Conservation (phyloP, 2,329 filamentous ascomycete species). For the Colletotrichum horii region DNA sequence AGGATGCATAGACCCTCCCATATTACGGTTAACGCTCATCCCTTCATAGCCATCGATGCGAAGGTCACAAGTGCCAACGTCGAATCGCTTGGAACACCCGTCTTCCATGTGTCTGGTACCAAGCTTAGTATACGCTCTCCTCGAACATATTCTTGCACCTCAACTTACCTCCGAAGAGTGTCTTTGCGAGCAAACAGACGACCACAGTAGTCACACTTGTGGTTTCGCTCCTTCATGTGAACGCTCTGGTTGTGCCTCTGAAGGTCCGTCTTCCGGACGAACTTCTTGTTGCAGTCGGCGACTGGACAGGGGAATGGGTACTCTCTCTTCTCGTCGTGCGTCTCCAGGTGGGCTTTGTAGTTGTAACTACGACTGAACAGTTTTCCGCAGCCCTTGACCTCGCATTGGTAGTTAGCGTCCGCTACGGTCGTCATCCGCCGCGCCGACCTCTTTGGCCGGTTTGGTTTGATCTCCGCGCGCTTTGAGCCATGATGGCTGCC, state of each 20-base stretch:
- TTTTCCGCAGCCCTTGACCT: slow-evolving; percentile 72
- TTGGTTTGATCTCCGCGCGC: slow-evolving; percentile 14
- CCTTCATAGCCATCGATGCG: slow-evolving; percentile 36
- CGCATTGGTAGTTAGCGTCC: slow-evolving; percentile 75
- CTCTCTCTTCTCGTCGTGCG: slow-evolving; percentile 75
- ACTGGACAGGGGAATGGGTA: slow-evolving; percentile 74
- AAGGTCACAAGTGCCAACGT: slow-evolving; percentile 57
- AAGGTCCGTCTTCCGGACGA: slow-evolving; percentile 84
- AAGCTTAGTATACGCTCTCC: not conserved
- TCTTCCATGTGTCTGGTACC: slow-evolving; percentile 76
- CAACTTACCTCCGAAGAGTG: slow-evolving; percentile 74
- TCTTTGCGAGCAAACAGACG: slow-evolving; percentile 80
- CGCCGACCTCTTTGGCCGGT: slow-evolving; percentile 39
- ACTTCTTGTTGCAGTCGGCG: slow-evolving; percentile 72
- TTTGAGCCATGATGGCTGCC: slow-evolving; percentile 31
- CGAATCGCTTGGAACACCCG: slow-evolving; percentile 73
- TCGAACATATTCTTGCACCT: not conserved
- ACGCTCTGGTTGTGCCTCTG: slow-evolving; percentile 68
- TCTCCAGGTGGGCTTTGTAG: slow-evolving; percentile 85
- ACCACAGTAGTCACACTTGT: slow-evolving; percentile 73
- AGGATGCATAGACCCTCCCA: slow-evolving; percentile 17
- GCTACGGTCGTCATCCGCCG: slow-evolving; percentile 67
- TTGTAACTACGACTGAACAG: slow-evolving; percentile 86
- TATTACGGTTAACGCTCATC: slow-evolving; percentile 6
- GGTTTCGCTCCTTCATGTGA: slow-evolving; percentile 75